Evolutionary conservation across 495 filamentous ascomycete genomes (phyloP).

Genomic region (Neurospora intermedia): DNA sequence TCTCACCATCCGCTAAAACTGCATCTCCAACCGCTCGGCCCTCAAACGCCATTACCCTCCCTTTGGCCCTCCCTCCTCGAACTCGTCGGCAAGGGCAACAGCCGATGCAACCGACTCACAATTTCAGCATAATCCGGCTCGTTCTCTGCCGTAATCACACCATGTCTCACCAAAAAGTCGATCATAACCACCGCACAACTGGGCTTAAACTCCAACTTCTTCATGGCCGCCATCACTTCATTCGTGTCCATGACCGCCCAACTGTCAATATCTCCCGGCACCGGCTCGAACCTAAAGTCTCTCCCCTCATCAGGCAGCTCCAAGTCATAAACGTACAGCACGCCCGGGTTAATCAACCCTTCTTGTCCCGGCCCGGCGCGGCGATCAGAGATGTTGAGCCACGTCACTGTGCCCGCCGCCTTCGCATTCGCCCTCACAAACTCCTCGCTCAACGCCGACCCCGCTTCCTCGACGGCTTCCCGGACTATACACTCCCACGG

Average conservation of each 20-base stretch:
- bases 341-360: conserved; percentile 30
- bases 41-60: neutral
- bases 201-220: conserved; percentile 41
- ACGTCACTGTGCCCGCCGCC: conserved; percentile 30
- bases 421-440: conserved; percentile 19
- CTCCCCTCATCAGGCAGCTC: conserved; percentile 19
- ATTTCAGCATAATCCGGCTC: conserved; percentile 43
- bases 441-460: conserved; percentile 23
- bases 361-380: conserved; percentile 43
- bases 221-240: conserved; percentile 34
- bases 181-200: conserved; percentile 40
- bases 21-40: neutral
- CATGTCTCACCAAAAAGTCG: conserved; percentile 46
- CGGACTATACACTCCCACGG: conserved; percentile 40
- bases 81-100: conserved; percentile 24
- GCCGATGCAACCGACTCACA: conserved; percentile 34
- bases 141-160: conserved; percentile 38
- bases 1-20: neutral
- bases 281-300: conserved; percentile 29
- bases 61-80: neutral
- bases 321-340: conserved; percentile 42
- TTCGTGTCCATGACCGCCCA: conserved; percentile 39
- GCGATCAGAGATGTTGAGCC: conserved; percentile 24
- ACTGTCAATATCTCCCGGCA: conserved; percentile 42
- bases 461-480: conserved; percentile 46